These are phyloP conservation scores for Periconia digitata DNA, from an alignment of 2,329 filamentous ascomycete species.

Conservation along the genomic window DNA sequence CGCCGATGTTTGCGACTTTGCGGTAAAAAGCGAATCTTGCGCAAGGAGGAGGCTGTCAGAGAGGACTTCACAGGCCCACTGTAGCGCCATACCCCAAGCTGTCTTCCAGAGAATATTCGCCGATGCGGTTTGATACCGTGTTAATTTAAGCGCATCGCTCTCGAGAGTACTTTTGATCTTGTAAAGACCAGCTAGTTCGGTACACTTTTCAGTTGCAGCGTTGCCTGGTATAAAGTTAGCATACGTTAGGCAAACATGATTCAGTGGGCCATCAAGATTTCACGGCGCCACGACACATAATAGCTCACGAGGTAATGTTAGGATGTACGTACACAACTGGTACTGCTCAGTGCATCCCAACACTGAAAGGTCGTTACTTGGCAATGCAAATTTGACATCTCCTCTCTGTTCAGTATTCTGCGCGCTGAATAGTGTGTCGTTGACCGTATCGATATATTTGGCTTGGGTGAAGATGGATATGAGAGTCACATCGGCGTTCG, in stretches of 20 bases:
- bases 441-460: conserved; percentile 11
- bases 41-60: conserved; percentile 16
- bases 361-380: conserved; percentile 15
- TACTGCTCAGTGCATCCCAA: conserved; percentile 26
- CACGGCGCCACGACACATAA: too few species aligned
- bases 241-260: too few species aligned
- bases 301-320: too few species aligned
- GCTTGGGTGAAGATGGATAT: conserved; percentile 18
- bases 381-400: conserved; percentile 6
- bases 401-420: background rate
- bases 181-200: conserved; percentile 18
- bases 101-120: conserved; percentile 19
- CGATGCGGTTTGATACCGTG: conserved; percentile 10
- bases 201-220: conserved; percentile 10
- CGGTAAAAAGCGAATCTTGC: conserved; percentile 18
- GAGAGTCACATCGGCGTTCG: conserved; percentile 20
- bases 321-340: too few species aligned
- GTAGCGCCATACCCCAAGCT: conserved; percentile 19
- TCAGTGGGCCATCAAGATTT: too few species aligned
- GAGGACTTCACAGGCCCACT: conserved; percentile 18
- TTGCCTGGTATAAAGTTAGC: too few species aligned
- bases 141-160: conserved; percentile 10
- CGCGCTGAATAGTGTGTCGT: conserved; percentile 20
- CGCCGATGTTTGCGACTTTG: conserved; percentile 9
- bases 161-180: conserved; percentile 9